These are phyloP conservation scores for Sphagnum contortum DNA, from an alignment of 225 moss, liverwort and hornwort genomes.

Conservation along the genomic window DNA sequence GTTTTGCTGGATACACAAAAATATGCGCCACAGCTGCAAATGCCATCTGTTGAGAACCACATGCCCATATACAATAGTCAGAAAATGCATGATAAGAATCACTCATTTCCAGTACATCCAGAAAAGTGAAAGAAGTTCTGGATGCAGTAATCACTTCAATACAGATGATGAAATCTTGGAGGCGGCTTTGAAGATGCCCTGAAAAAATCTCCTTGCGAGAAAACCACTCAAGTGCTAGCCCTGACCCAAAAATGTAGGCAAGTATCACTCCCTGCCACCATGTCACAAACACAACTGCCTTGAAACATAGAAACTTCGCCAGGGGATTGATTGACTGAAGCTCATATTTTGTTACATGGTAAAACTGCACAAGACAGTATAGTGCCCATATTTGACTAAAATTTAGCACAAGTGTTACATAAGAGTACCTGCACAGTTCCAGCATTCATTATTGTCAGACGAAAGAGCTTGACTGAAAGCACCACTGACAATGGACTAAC, in stretches of 20 bases:
- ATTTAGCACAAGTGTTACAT: slow-evolving; percentile 77
- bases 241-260: slow-evolving; percentile 58
- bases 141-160: slow-evolving; percentile 40
- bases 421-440: slow-evolving; percentile 63
- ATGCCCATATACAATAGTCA: background rate
- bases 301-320: slow-evolving; percentile 89
- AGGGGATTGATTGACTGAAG: slow-evolving; percentile 77
- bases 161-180: slow-evolving; percentile 80
- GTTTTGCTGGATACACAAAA: slow-evolving; percentile 78
- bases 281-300: slow-evolving; percentile 96
- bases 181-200: slow-evolving; percentile 51
- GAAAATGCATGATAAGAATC: background rate
- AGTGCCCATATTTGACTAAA: slow-evolving; percentile 99
- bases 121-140: background rate
- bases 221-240: slow-evolving; percentile 35
- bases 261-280: slow-evolving; percentile 99
- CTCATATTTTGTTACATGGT: slow-evolving; percentile 71
- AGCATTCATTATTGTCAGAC: no score
- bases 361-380: slow-evolving; percentile 93
- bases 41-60: slow-evolving; percentile 50
- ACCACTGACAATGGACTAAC: no score
- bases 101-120: background rate
- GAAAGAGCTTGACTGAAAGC: no score
- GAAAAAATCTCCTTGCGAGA: slow-evolving; percentile 24
- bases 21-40: slow-evolving; percentile 88